Base-by-base conservation (phyloP, 2,329 filamentous ascomycete genomes). In the Aspergillus piperis region DNA sequence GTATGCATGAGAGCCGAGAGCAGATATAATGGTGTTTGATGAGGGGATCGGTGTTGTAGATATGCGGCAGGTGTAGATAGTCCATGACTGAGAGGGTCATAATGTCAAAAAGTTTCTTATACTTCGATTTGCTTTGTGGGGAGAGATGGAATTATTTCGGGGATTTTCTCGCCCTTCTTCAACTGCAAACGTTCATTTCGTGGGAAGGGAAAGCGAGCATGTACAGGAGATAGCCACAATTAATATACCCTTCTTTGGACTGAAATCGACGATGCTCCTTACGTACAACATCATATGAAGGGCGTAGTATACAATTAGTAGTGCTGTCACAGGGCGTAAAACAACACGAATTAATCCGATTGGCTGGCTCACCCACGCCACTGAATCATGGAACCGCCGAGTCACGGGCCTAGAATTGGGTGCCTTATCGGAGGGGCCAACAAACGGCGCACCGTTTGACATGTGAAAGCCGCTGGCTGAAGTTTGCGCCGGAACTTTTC, bases 1-100 rank as follows among this genome's bases (percentile, higher is more conserved):
- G 51, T 8, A 21, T 42, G 30, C 39, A 27, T 59, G 60, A 36
- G 38, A 23, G 38, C n/a, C 58, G 57, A 51, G 2, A 36, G 30
- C 13, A 11, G 11, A 7, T n/a, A 50, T 32, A 32, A 5, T 32
- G n/a, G 8, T 8, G 25, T 6, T 50, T 32, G 47, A 32, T 32
- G 47, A 50, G 8, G 25, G 15, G 5, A 3, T 15, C n/a, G 8
- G 23, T 30, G 8, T 10, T 25, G 47, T 30, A 30, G 8, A 50
- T 30, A 30, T 50, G 41, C 19, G 25, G 47, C 25, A 30, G 13
- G 25, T 50, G 47, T 50, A 32, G 47, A 50, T 21, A 50, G 47
- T 50, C 32, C 8, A 30, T 32, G 47, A 25, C 23, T 49, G 44
- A n/a, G 27, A 8, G 44, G n/a, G 25, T 10, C 25, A 10, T 10